Conservation (phyloP, 2,329 filamentous ascomycete genomes). For the Dactylella cylindrospora region DNA sequence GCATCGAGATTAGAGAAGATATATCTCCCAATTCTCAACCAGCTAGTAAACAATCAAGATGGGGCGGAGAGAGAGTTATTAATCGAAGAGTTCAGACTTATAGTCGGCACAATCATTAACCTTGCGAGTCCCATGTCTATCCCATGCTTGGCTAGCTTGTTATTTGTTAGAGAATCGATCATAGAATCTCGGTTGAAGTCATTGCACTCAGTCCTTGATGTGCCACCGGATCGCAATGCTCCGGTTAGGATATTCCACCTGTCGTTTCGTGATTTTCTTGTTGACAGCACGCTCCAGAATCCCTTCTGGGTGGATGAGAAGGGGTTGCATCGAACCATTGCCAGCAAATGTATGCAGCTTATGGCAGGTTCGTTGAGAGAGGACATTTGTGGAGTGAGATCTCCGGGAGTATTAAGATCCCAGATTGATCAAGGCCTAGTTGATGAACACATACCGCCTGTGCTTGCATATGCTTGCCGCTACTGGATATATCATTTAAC, state of each 20-base stretch:
- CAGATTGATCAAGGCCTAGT: constrained; percentile 43
- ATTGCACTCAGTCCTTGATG: constrained; percentile 7
- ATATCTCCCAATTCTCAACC: constrained; percentile 3
- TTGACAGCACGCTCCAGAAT: neutral
- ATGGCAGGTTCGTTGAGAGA: constrained; percentile 43
- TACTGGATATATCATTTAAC: constrained; percentile 50
- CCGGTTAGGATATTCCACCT: constrained; percentile 12
- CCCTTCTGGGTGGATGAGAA: constrained; percentile 16
- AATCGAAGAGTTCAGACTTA: constrained; percentile 4
- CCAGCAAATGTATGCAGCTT: constrained; percentile 31
- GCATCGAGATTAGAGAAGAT: constrained; percentile 1
- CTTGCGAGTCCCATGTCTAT: constrained; percentile 2
- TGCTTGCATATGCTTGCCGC: constrained; percentile 51
- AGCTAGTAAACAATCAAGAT: neutral
- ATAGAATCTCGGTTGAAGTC: neutral
- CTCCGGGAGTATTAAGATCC: constrained; percentile 36
- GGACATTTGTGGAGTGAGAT: constrained; percentile 48
- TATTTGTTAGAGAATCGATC: neutral
- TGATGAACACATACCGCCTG: constrained; percentile 49
- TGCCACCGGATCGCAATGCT: neutral
- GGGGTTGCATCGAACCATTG: constrained; percentile 50
- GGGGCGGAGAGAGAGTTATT: neutral
- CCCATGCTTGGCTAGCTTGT: neutral
- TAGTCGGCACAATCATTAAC: constrained; percentile 6
- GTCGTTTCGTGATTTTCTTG: constrained; percentile 19